Conservation (phyloP, 805 yeast species). For the Candida patagonica region DNA sequence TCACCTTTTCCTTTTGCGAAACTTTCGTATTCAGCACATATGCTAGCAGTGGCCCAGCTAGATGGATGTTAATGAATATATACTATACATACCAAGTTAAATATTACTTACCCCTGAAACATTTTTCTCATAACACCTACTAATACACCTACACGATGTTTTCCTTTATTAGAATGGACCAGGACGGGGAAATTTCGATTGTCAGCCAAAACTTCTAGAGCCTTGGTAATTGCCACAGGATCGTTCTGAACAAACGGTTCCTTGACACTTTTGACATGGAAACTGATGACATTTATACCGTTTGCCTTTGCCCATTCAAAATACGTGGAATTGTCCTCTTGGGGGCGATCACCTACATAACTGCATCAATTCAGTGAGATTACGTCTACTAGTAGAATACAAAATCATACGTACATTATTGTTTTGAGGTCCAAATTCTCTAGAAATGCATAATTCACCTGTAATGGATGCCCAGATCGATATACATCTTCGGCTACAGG, state of each 20-base stretch:
- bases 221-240: constrained; percentile 43
- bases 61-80: too few species aligned
- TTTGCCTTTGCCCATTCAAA: constrained; percentile 54
- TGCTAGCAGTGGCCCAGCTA: constrained; percentile 79
- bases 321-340: constrained; percentile 53
- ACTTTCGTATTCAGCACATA: constrained; percentile 86
- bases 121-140: constrained; percentile 85
- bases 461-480: constrained; percentile 90
- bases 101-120: constrained; percentile 47
- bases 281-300: constrained; percentile 45
- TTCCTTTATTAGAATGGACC: constrained; percentile 94
- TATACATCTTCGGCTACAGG: constrained; percentile 82
- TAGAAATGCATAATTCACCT: constrained; percentile 72
- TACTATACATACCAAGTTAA: too few species aligned
- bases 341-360: constrained; percentile 42
- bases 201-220: constrained; percentile 28
- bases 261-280: constrained; percentile 62
- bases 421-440: constrained; percentile 62
- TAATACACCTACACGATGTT: constrained; percentile 86
- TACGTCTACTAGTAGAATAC: neutral
- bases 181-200: constrained; percentile 72
- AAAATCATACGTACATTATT: constrained; percentile 59
- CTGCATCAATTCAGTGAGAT: neutral
- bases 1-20: constrained; percentile 93
- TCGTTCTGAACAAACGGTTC: constrained; percentile 61